Evolutionary conservation across 495 filamentous ascomycete genomes (phyloP).

Genomic region (Ascobolus immersus): DNA sequence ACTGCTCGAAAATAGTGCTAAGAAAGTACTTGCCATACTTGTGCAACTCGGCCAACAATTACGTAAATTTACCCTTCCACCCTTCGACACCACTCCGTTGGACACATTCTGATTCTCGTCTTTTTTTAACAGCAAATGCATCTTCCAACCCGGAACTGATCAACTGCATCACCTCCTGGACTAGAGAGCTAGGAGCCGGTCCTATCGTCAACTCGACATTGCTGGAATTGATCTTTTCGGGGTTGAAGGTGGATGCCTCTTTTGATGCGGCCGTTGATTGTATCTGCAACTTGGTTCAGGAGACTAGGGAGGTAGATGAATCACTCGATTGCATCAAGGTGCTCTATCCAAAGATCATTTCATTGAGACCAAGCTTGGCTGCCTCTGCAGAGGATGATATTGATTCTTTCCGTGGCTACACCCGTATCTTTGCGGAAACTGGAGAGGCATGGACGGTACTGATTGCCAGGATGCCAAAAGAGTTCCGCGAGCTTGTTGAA

Average conservation of each 20-base stretch:
- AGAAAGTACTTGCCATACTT: slow-evolving; percentile 59
- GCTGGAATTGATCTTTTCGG: slow-evolving; percentile 53
- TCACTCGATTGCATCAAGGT: slow-evolving; percentile 53
- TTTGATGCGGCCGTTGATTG: slow-evolving; percentile 86
- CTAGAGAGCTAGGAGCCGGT: slow-evolving; percentile 63
- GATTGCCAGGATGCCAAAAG: slow-evolving; percentile 52
- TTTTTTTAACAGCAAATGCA: slow-evolving; percentile 21
- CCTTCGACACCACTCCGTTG: no score
- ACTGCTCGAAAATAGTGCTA: slow-evolving; percentile 68
- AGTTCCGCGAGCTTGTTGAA: slow-evolving; percentile 73
- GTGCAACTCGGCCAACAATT: slow-evolving; percentile 78
- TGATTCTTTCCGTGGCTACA: slow-evolving; percentile 72
- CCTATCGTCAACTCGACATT: slow-evolving; percentile 68
- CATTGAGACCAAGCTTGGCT: slow-evolving; percentile 52
- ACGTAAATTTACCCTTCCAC: slow-evolving; percentile 39
- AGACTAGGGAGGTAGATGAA: slow-evolving; percentile 82
- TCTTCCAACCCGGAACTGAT: slow-evolving; percentile 73
- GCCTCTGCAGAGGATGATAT: slow-evolving; percentile 54
- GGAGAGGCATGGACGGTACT: slow-evolving; percentile 83
- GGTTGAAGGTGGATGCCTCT: slow-evolving; percentile 44
- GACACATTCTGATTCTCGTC: no score
- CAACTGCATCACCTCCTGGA: slow-evolving; percentile 89
- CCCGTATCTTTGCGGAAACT: slow-evolving; percentile 73
- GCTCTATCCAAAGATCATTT: slow-evolving; percentile 62
- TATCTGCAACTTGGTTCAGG: slow-evolving; percentile 66